Evolutionary conservation across 2,329 filamentous ascomycete species (phyloP).

Genomic region (Phaeosphaeriaceae sp.): DNA sequence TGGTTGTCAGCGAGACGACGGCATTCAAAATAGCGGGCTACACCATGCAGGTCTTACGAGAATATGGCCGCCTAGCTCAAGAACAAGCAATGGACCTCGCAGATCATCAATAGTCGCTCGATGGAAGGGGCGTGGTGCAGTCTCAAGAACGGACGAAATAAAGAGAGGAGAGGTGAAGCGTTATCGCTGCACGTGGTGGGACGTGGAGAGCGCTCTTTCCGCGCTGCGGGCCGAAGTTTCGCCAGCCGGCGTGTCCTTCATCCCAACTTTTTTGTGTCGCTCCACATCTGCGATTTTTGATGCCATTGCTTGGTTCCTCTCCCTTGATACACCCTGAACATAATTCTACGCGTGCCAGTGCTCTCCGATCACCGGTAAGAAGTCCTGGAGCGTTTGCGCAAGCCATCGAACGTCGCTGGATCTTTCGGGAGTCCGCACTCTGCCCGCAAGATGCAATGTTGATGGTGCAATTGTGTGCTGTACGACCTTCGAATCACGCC

Average conservation of each 20-base stretch:
- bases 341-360: not conserved
- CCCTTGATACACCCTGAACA: not conserved
- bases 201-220: not conserved
- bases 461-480: conserved; percentile 23
- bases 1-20: not conserved
- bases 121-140: not conserved
- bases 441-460: conserved; percentile 25
- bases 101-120: not conserved
- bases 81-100: not conserved
- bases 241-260: not conserved
- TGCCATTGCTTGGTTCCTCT: not conserved
- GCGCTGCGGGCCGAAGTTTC: not conserved
- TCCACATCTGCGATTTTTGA: not conserved
- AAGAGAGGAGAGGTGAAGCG: not conserved
- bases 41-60: not conserved
- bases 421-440: conserved; percentile 24
- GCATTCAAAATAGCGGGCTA: not conserved
- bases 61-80: not conserved
- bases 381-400: not conserved
- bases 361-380: not conserved
- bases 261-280: not conserved
- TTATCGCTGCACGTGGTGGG: not conserved
- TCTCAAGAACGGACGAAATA: not conserved
- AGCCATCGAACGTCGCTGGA: not conserved
- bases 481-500: conserved; percentile 18